A percentile compares a stretch with the other conserved stretches of the same genome.
Conservation (phyloP, 495 filamentous ascomycete species). For the Penicillium manginii region DNA sequence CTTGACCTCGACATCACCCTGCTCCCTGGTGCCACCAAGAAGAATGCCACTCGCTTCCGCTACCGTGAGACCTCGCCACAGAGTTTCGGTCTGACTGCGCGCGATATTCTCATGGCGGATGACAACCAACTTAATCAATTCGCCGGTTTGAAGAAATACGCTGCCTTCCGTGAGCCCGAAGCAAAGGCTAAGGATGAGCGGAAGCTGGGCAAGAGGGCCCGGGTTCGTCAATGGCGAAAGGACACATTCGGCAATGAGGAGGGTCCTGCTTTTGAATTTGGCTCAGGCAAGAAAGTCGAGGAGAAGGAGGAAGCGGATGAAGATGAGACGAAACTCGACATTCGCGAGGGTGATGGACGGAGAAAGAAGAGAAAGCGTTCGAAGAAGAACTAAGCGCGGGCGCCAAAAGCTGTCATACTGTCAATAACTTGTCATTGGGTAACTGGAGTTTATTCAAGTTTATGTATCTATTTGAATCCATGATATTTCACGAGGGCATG, state of each 20-base stretch:
- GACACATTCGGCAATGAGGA: conserved; percentile 85
- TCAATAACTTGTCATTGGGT: conserved; percentile 7
- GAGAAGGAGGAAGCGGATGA: conserved; percentile 27
- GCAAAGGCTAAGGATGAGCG: conserved; percentile 90
- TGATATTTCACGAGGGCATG: background rate
- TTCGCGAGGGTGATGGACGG: conserved; percentile 46
- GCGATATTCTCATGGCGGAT: conserved; percentile 89
- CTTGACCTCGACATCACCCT: conserved; percentile 71
- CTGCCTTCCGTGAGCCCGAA: conserved; percentile 81
- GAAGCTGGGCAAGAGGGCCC: conserved; percentile 85
- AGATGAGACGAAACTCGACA: conserved; percentile 44
- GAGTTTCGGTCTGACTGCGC: conserved; percentile 83
- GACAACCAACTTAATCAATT: conserved; percentile 88
- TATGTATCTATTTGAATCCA: conserved; percentile 3
- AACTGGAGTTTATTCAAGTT: background rate
- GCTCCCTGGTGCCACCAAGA: conserved; percentile 57
- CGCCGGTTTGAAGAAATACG: conserved; percentile 92
- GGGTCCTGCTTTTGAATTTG: conserved; percentile 52
- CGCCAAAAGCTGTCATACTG: conserved; percentile 8
- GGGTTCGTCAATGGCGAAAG: conserved; percentile 86
- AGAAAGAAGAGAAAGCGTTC: conserved; percentile 56
- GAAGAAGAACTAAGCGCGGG: conserved; percentile 45
- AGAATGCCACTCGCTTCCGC: conserved; percentile 65
- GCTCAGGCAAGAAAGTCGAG: conserved; percentile 14
- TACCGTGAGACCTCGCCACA: conserved; percentile 94